Base-by-base conservation (phyloP, 2,329 filamentous ascomycete species). In the Botrytis byssoidea region DNA sequence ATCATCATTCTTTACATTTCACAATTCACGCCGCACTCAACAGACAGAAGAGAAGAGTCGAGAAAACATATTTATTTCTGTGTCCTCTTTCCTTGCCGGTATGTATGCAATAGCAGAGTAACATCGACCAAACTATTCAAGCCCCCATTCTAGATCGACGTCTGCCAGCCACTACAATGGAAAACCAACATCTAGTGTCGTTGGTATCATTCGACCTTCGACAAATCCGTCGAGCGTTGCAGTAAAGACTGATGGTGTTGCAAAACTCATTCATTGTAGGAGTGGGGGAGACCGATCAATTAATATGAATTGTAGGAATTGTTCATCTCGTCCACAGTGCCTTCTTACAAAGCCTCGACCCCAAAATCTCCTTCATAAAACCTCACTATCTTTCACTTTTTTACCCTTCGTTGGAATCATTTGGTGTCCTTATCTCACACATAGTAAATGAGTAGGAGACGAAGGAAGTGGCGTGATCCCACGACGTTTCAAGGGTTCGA, bases 391-490 rank as follows among this genome's bases (percentile, higher is more conserved):
- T 57, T 69, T 68, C 65, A 8, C 1, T 18, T 57, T 9, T 40
- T 57, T 25, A 18, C 25, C 7, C 18, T 20, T 22, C 7, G 16
- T 40, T 42, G 35, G 51, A 29, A 55, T 42, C 46, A 32, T 42
- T 20, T 40, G 32, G 9, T 55, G 37, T 16, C 37, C 37, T 57
- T 48, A 57, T 69, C 66, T 51, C 69, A 55, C 44, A 42, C 44
- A 55, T 40, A 44, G 57, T 63, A 72, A 67, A 68, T 72, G 61
- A 68, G 63, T 57, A 40, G 61, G 64, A 60, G 37, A 60, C 64
- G 71, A 72, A 72, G 71, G 70, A 72, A 72, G 63, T 46, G 63
- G 71, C 70, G 71, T 14, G 29, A 72, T 72, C 64, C 71, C 48
- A 72, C 46, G 35, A 55, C 59, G 71, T 68, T 69, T 72, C 71